Evolutionary conservation across 179 eudicot species (phyloP).

Genomic region (Pouteria campechiana): DNA sequence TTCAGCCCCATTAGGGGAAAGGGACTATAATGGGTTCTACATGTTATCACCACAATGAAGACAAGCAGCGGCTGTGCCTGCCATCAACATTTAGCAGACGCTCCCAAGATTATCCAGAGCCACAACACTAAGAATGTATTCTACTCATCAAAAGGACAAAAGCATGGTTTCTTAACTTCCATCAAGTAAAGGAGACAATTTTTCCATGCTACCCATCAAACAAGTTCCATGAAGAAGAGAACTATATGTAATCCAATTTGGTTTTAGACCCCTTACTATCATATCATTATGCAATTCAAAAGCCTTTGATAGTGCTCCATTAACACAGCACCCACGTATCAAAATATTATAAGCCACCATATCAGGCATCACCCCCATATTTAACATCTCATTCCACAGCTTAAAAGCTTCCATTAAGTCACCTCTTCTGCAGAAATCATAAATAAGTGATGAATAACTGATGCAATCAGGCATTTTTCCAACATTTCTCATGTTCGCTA

Average conservation of each 20-base stretch:
- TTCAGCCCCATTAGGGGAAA: no score
- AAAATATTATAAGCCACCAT: conserved; percentile 52
- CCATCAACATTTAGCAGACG: background rate
- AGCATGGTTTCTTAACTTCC: background rate
- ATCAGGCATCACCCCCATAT: conserved; percentile 52
- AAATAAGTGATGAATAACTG: conserved; percentile 69
- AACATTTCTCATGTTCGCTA: conserved; percentile 40
- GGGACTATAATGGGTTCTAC: conserved; percentile 6
- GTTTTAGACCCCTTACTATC: conserved; percentile 45
- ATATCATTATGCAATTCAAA: conserved; percentile 47
- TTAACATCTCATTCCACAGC: conserved; percentile 65
- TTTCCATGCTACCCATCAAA: conserved; percentile 5
- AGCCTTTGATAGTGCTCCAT: conserved; percentile 61
- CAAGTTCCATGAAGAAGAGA: conserved; percentile 14
- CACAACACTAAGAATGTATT: background rate
- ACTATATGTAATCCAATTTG: conserved; percentile 13
- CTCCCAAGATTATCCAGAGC: background rate
- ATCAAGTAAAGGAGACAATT: background rate
- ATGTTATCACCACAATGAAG: background rate
- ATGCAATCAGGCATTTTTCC: conserved; percentile 56
- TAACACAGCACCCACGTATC: conserved; percentile 55
- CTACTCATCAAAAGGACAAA: background rate
- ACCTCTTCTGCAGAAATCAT: conserved; percentile 48
- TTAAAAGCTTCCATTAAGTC: conserved; percentile 38
- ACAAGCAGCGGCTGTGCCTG: background rate